A percentile compares a stretch with the other conserved stretches of the same genome.
These are phyloP conservation scores for Rubus idaeus DNA, from an alignment of 306 rosid species.

Conservation along the genomic window DNA sequence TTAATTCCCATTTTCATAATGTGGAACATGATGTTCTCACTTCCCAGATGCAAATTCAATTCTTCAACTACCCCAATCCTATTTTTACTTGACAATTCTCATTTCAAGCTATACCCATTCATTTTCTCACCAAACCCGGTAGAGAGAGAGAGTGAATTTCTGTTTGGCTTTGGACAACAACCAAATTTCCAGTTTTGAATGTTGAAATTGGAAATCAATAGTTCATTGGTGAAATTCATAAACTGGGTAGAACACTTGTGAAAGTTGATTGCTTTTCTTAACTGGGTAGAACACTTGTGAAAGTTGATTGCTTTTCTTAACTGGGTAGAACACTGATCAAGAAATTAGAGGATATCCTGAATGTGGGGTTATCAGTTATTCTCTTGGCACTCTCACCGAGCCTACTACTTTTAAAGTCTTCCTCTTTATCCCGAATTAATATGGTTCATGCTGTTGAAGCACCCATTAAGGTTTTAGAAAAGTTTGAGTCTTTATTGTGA, in stretches of 20 bases:
- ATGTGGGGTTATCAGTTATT: background rate
- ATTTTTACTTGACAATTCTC: background rate
- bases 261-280: background rate
- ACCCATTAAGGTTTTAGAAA: slow-evolving; percentile 19
- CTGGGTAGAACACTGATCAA: slow-evolving; percentile 1
- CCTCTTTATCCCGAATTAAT: slow-evolving; percentile 9
- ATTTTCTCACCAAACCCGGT: slow-evolving; percentile 6
- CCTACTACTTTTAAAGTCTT: background rate
- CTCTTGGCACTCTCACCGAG: slow-evolving; percentile 1
- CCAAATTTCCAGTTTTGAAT: background rate
- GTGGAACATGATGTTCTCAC: background rate
- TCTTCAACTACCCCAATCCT: background rate
- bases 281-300: background rate
- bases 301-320: too few species aligned
- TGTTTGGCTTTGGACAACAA: background rate
- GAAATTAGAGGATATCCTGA: background rate
- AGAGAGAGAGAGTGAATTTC: background rate
- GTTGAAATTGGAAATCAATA: background rate
- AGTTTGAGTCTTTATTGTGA: slow-evolving; percentile 29
- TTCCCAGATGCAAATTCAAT: background rate
- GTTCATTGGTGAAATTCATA: background rate
- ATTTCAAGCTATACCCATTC: background rate
- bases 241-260: background rate
- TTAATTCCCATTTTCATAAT: background rate
- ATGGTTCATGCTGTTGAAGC: slow-evolving; percentile 13